Conservation (phyloP, 1,284 basidiomycete genomes). For the Mycosarcoma maydis region DNA sequence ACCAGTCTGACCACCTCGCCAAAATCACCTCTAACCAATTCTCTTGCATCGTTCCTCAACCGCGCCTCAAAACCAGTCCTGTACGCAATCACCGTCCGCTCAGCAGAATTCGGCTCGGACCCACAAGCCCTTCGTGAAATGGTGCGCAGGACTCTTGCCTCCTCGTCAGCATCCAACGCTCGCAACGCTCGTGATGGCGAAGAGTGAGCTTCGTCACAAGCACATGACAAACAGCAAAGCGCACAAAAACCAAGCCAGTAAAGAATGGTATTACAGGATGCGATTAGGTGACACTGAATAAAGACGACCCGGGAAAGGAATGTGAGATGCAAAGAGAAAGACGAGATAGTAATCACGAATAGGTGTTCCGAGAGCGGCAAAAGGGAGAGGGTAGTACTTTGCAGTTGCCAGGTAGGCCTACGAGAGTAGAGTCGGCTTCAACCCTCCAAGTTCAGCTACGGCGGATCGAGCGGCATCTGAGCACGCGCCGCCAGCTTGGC, state of each 20-base stretch:
- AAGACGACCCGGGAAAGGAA: neutral
- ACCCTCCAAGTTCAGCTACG: no score
- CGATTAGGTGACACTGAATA: conserved; percentile 7
- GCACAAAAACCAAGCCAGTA: neutral
- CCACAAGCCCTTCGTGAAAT: conserved; percentile 52
- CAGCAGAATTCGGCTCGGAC: conserved; percentile 46
- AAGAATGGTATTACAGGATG: conserved; percentile 13
- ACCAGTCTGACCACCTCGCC: no score
- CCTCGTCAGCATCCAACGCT: conserved; percentile 9
- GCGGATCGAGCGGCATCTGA: conserved; percentile 32
- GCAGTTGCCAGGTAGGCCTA: no score
- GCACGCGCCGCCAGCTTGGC: conserved; percentile 37
- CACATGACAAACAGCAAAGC: neutral
- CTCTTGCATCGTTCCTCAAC: neutral
- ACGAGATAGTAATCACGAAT: neutral
- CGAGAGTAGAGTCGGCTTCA: no score
- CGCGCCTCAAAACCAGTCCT: conserved; percentile 27
- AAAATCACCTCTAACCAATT: no score
- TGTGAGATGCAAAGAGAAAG: conserved; percentile 1
- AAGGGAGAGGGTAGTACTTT: neutral
- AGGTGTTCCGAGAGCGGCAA: neutral
- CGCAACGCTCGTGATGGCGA: conserved; percentile 7
- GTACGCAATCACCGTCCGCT: conserved; percentile 55
- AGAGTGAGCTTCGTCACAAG: conserved; percentile 1
- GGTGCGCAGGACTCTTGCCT: conserved; percentile 42